phyloP scores from a whole-genome alignment of 2,329 filamentous ascomycete species.

The Claviceps sp. region DNA sequence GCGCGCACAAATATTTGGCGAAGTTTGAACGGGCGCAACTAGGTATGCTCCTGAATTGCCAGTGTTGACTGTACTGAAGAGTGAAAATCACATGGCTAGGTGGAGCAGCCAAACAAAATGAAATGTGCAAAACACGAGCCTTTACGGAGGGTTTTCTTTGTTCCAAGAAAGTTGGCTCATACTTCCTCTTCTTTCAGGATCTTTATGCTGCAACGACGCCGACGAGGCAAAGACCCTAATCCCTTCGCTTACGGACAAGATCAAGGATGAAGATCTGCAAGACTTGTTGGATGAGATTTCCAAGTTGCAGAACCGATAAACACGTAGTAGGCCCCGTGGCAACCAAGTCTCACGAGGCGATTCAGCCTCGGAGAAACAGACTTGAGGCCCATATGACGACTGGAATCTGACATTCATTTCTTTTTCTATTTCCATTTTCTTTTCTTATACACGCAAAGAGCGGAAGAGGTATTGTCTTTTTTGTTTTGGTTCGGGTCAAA shows the following conservation, averaged over 20 bases:
- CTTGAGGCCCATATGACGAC: neutral
- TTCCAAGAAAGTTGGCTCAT: neutral
- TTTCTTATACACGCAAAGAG: neutral
- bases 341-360: neutral
- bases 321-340: neutral
- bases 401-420: neutral
- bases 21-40: constrained; percentile 91
- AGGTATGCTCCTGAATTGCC: constrained; percentile 37
- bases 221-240: constrained; percentile 97
- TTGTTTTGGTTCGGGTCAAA: neutral
- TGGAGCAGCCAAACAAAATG: neutral
- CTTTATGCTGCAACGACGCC: constrained; percentile 78
- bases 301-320: constrained; percentile 46
- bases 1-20: constrained; percentile 64
- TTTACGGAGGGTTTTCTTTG: neutral
- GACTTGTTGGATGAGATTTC: constrained; percentile 82
- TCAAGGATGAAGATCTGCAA: constrained; percentile 76
- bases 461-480: neutral
- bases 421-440: neutral
- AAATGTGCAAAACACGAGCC: neutral
- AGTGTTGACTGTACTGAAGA: neutral
- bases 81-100: neutral
- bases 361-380: neutral
- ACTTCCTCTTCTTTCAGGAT: constrained; percentile 40
- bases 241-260: constrained; percentile 78